Evolutionary conservation across 495 filamentous ascomycete species (phyloP).

Genomic region (Xylaria cubensis): DNA sequence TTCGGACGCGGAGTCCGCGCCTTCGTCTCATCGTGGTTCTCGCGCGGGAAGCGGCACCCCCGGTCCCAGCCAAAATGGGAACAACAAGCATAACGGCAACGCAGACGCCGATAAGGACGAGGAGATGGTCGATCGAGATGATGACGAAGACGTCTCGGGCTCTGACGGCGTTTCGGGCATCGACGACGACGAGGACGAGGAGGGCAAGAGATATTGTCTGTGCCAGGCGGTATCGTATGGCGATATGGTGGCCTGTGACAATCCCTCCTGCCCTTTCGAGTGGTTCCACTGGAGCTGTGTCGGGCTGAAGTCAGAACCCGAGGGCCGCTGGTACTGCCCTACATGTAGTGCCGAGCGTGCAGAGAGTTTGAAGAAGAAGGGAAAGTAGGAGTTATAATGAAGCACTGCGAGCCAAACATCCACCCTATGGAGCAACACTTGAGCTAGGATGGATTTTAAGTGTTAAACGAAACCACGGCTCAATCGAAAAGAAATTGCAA

Average conservation of each 20-base stretch:
- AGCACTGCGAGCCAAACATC: neutral
- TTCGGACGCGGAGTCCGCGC: slow-evolving; percentile 66
- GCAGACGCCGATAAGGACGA: slow-evolving; percentile 44
- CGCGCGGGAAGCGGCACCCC: slow-evolving; percentile 55
- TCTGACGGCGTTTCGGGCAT: slow-evolving; percentile 70
- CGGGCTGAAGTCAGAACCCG: slow-evolving; percentile 84
- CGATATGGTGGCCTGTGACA: slow-evolving; percentile 98
- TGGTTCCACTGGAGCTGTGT: slow-evolving; percentile 99
- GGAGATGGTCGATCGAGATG: slow-evolving; percentile 47
- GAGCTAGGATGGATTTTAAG: neutral
- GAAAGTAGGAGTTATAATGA: slow-evolving; percentile 27
- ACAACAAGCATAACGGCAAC: slow-evolving; percentile 35
- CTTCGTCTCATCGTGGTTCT: slow-evolving; percentile 50
- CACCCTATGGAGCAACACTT: too few species aligned
- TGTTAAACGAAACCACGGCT: neutral
- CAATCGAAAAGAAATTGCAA: neutral
- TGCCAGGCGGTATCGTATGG: slow-evolving; percentile 94
- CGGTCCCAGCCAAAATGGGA: slow-evolving; percentile 32
- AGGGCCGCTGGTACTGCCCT: slow-evolving; percentile 92
- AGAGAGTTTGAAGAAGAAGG: slow-evolving; percentile 61
- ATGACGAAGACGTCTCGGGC: slow-evolving; percentile 67
- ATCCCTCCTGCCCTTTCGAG: slow-evolving; percentile 87
- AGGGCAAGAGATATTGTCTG: slow-evolving; percentile 88
- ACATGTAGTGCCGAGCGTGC: slow-evolving; percentile 61
- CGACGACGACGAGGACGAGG: slow-evolving; percentile 85